Base-by-base conservation (phyloP, 2,329 filamentous ascomycete species). In the Epichloe festucae region DNA sequence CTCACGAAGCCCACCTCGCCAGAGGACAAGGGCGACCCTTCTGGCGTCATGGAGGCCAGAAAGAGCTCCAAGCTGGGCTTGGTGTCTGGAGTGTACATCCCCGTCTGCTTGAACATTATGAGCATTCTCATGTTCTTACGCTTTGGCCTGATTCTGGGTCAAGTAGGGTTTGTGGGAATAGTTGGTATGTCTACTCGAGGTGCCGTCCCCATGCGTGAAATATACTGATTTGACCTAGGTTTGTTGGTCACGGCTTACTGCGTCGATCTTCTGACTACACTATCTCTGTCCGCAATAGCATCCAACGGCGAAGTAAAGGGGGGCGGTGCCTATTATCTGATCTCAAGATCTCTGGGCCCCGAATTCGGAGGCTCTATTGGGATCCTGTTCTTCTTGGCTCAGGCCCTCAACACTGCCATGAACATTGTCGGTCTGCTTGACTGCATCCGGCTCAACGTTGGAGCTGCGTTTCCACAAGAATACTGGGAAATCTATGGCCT, bases 111-210 rank as follows among this genome's bases (percentile, higher is more conserved):
- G 58, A 95, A 93, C 66, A 89, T 95, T 42, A 71, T 94, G 57
- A 91, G 87, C 60, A 94, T 95, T 67, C 77, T 95, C 55, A 94
- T 95, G 87, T 95, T 95, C 69, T 73, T 95, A 60, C 81, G 89
- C 21, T 95, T 95, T 65, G 88, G 89, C 21, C 82, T 89, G 59
- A 87, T 95, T 52, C 73, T 94, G 21, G 89, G 88, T 8, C 85
- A 91, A 63, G 78, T 85, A 55, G 89, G 89, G 21, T 73, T 94
- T 44, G 57, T 91, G 43, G 89, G 87, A 48, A 93, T 89, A 66
- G 72, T 94, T 63, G 85, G 86, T 87, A 71, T 3, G 63, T 41
- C n/a, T 23, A 36, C 19, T 46, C 10, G 11, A 44, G 35, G 12
- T 11, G 7, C 21, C 2, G 12, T 34, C 41, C 27, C 44, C 21